phyloP scores from a whole-genome alignment of 1,284 basidiomycete species.

The Sanghuangporus baumii region DNA sequence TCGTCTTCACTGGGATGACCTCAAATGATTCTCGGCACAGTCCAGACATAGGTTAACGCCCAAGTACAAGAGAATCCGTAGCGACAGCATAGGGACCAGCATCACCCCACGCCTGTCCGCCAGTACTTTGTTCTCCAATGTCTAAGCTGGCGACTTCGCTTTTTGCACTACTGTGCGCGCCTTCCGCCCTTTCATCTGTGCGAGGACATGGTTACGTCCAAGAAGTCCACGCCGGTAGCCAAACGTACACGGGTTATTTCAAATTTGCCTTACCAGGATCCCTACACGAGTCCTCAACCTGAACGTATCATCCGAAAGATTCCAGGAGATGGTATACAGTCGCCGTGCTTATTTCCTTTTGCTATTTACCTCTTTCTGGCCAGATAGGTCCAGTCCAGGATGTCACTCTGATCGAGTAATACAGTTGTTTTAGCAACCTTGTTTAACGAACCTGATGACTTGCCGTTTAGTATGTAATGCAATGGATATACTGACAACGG shows the following conservation, averaged over 20 bases:
- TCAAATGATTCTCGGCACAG: too few relatives aligned
- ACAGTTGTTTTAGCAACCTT: neutral
- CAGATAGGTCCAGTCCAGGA: slow-evolving; percentile 24
- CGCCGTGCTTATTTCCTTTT: neutral
- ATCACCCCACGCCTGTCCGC: too few relatives aligned
- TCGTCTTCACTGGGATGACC: too few relatives aligned
- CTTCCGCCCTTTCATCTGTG: neutral
- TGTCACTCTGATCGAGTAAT: slow-evolving; percentile 27
- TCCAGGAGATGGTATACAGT: slow-evolving; percentile 37
- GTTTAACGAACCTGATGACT: neutral
- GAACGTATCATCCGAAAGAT: slow-evolving; percentile 42
- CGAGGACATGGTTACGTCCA: slow-evolving; percentile 33
- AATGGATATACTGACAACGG: slow-evolving; percentile 37
- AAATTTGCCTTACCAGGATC: slow-evolving; percentile 34
- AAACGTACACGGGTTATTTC: slow-evolving; percentile 31
- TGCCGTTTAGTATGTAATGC: slow-evolving; percentile 32
- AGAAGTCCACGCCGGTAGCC: slow-evolving; percentile 27
- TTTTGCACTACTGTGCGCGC: neutral
- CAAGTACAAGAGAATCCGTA: too few relatives aligned
- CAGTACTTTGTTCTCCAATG: neutral
- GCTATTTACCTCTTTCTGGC: neutral
- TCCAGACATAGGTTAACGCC: too few relatives aligned
- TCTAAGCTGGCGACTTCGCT: neutral
- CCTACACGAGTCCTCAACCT: slow-evolving; percentile 33
- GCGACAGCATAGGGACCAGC: too few relatives aligned